Percentiles rank a stretch among this genome's conserved stretches.
These are phyloP conservation scores for Betula pendula DNA, from an alignment of 306 rosid species.

Conservation along the genomic window DNA sequence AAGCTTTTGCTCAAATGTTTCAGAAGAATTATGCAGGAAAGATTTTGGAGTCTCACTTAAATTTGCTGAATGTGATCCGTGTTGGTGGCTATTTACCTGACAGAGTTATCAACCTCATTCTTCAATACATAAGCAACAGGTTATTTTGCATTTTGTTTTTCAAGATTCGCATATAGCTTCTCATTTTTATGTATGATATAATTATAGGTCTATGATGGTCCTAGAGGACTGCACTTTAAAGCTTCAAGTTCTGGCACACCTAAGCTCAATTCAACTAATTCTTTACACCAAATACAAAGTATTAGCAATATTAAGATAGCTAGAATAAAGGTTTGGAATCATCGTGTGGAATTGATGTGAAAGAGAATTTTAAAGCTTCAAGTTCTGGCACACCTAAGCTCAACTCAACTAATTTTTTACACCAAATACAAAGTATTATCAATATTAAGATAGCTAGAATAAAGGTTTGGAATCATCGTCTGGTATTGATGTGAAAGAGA, in stretches of 20 bases:
- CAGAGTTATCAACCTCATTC: slow-evolving; percentile 86
- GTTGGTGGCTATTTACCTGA: slow-evolving; percentile 92
- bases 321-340: neutral
- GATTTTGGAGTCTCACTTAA: slow-evolving; percentile 87
- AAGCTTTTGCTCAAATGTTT: slow-evolving; percentile 90
- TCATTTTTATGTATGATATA: no score
- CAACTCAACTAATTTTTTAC: neutral
- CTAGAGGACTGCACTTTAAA: neutral
- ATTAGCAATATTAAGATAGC: neutral
- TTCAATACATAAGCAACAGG: slow-evolving; percentile 96
- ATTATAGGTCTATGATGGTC: neutral
- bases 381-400: neutral
- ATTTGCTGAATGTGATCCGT: slow-evolving; percentile 75
- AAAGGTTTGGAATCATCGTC: neutral
- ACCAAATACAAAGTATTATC: neutral
- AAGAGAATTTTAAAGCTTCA: neutral
- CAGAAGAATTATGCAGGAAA: slow-evolving; percentile 91
- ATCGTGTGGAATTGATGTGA: neutral
- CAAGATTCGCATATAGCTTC: neutral
- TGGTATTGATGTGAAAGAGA: neutral
- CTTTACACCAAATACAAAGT: neutral
- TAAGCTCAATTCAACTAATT: neutral
- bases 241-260: neutral
- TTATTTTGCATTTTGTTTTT: slow-evolving; percentile 9
- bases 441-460: neutral